Evolutionary conservation across 257 asterid species (phyloP).

Genomic region (Eucommia ulmoides): DNA sequence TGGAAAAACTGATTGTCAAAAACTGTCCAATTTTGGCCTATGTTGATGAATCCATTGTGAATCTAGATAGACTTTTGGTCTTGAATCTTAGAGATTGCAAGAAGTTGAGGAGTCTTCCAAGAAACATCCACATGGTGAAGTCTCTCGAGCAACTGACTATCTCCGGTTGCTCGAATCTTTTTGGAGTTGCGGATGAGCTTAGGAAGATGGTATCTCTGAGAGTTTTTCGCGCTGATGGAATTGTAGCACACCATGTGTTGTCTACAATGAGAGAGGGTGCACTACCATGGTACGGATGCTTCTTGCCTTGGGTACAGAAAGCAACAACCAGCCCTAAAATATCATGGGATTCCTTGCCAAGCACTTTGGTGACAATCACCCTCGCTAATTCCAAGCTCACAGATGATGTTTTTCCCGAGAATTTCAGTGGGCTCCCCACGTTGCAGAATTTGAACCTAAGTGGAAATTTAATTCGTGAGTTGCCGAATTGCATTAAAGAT

Average conservation of each 20-base stretch:
- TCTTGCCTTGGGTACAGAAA: neutral
- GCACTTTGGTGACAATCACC: neutral
- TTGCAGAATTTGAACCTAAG: neutral
- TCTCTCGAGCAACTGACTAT: neutral
- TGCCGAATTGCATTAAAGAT: neutral
- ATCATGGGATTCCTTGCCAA: neutral
- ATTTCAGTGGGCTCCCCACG: neutral
- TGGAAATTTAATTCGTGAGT: neutral
- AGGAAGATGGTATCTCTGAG: neutral
- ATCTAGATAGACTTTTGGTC: neutral
- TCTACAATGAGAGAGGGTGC: neutral
- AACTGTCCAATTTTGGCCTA: neutral
- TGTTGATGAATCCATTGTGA: neutral
- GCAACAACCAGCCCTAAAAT: too few species aligned
- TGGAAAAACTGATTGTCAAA: neutral
- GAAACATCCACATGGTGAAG: neutral
- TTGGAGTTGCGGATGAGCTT: neutral
- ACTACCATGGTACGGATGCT: neutral
- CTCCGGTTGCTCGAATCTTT: neutral
- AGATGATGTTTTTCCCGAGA: neutral
- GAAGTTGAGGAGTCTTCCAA: neutral
- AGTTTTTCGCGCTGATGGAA: neutral
- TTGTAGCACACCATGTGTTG: neutral
- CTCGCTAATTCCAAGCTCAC: neutral
- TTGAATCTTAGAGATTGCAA: neutral